These are phyloP conservation scores for Avena atlantica DNA, from an alignment of 176 grass and related monocot genomes.

Conservation along the genomic window DNA sequence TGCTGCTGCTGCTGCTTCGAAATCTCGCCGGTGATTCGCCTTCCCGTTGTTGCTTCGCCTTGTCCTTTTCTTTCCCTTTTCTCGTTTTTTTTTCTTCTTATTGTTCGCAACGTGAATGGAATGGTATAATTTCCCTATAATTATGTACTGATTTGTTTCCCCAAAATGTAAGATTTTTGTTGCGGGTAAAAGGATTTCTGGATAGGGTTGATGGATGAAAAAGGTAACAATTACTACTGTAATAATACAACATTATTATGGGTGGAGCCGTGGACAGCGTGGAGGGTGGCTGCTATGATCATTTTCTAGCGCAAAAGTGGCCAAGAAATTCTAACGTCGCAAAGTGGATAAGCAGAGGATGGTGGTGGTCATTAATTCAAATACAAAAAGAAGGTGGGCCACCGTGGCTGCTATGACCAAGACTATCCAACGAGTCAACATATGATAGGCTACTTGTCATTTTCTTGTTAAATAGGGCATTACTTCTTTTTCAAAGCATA, in stretches of 20 bases:
- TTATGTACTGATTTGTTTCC: neutral
- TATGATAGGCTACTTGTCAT: neutral
- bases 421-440: neutral
- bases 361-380: neutral
- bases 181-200: neutral
- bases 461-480: no score
- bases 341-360: conserved; percentile 1
- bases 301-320: neutral
- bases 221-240: no score
- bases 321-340: neutral
- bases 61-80: neutral
- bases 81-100: neutral
- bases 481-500: no score
- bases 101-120: neutral
- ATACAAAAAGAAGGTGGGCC: neutral
- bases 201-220: neutral
- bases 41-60: neutral
- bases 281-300: neutral
- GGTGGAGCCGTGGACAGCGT: neutral
- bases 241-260: no score
- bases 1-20: neutral
- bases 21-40: conserved; percentile 10
- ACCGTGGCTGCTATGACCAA: neutral
- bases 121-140: neutral
- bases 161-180: neutral